These are phyloP conservation scores for Rugonectria rugulosa DNA, from an alignment of 2,329 filamentous ascomycete species.

Conservation along the genomic window DNA sequence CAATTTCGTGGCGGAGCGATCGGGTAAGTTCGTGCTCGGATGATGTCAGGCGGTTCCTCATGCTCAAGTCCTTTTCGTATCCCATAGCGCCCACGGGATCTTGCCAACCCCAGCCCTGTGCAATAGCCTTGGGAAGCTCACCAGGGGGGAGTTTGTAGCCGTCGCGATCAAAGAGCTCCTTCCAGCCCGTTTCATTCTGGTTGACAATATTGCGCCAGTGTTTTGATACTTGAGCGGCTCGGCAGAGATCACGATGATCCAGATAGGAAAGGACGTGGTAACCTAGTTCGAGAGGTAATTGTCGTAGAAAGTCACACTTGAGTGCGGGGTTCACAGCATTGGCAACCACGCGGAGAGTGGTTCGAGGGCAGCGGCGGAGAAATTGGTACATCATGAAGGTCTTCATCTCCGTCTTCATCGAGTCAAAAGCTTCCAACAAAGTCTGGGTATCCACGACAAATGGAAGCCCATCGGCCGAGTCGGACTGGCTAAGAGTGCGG, in stretches of 20 bases:
- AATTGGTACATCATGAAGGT: slow-evolving; percentile 97
- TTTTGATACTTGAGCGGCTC: slow-evolving; percentile 91
- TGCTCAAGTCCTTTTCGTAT: slow-evolving; percentile 81
- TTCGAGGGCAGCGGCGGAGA: slow-evolving; percentile 84
- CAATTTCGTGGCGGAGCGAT: slow-evolving; percentile 49
- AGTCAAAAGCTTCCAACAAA: slow-evolving; percentile 89
- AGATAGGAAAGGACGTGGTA: slow-evolving; percentile 89
- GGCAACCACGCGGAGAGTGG: slow-evolving; percentile 88
- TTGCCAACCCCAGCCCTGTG: slow-evolving; percentile 98
- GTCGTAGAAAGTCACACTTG: slow-evolving; percentile 90
- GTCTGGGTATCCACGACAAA: slow-evolving; percentile 80
- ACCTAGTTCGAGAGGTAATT: slow-evolving; percentile 85
- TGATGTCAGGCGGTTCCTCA: slow-evolving; percentile 59
- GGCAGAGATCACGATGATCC: slow-evolving; percentile 84
- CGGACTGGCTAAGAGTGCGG: slow-evolving; percentile 38
- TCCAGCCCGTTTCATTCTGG: slow-evolving; percentile 95
- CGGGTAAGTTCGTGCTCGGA: slow-evolving; percentile 61
- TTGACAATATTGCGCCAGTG: slow-evolving; percentile 92
- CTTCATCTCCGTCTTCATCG: slow-evolving; percentile 90
- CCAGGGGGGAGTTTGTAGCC: slow-evolving; percentile 80
- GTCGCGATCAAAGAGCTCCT: slow-evolving; percentile 85
- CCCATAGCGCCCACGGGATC: slow-evolving; percentile 78
- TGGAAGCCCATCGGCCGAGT: slow-evolving; percentile 29
- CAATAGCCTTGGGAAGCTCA: slow-evolving; percentile 85
- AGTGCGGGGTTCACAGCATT: slow-evolving; percentile 91